Percentiles rank a stretch among this genome's conserved stretches.
phyloP scores from a whole-genome alignment of 2,329 filamentous ascomycete species.

The Colletotrichum sojae region DNA sequence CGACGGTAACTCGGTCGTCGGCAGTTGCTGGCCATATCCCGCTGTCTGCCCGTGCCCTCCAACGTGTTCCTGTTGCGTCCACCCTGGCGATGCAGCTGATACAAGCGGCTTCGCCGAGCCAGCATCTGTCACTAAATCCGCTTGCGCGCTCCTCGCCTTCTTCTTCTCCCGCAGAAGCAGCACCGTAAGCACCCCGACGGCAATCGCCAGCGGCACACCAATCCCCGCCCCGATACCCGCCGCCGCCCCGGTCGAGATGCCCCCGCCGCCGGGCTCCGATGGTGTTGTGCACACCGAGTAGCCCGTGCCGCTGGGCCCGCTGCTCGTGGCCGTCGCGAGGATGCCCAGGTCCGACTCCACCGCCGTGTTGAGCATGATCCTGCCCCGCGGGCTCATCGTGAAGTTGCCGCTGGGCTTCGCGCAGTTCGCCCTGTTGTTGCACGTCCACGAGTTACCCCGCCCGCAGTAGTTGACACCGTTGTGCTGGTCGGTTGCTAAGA shows the following conservation, averaged over 20 bases:
- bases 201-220: conserved; percentile 25
- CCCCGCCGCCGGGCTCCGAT: neutral
- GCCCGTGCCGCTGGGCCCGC: neutral
- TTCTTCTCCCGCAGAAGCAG: conserved; percentile 35
- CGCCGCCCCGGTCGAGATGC: conserved; percentile 14
- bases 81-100: neutral
- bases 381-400: neutral
- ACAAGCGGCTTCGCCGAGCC: neutral
- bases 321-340: neutral
- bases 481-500: neutral
- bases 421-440: neutral
- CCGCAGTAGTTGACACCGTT: conserved; percentile 13
- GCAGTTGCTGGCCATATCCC: neutral
- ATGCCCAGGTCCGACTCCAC: conserved; percentile 7
- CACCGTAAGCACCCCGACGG: conserved; percentile 16
- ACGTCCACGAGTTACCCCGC: neutral
- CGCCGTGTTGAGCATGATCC: neutral
- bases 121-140: neutral
- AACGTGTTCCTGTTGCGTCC: neutral
- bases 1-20: conserved; percentile 6
- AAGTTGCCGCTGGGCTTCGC: neutral
- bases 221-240: conserved; percentile 37
- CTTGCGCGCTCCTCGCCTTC: neutral
- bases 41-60: neutral
- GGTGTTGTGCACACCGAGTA: neutral